phyloP scores from a whole-genome alignment of 2,329 filamentous ascomycete species.

The Metarhizium guizhouense region DNA sequence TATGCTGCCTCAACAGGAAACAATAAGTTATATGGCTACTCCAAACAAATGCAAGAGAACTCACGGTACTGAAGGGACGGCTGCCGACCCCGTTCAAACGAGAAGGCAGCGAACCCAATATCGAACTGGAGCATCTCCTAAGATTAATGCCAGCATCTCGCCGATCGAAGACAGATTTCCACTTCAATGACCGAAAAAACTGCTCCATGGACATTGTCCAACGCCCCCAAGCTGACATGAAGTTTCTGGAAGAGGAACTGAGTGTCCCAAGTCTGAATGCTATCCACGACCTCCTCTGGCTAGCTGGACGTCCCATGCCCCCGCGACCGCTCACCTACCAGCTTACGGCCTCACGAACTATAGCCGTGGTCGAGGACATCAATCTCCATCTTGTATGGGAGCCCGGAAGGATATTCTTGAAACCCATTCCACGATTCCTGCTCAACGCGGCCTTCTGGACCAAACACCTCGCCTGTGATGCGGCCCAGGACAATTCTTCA shows the following conservation, averaged over 20 bases:
- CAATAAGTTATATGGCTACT: too few species aligned
- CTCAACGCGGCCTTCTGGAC: slow-evolving; percentile 27
- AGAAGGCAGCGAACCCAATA: too few species aligned
- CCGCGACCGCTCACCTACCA: slow-evolving; percentile 30
- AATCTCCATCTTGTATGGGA: slow-evolving; percentile 32
- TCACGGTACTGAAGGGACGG: too few species aligned
- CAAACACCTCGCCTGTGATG: slow-evolving; percentile 13
- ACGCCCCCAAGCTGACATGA: not conserved
- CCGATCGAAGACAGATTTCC: too few species aligned
- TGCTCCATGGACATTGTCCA: slow-evolving; percentile 15
- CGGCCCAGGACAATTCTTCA: not conserved
- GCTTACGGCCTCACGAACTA: slow-evolving; percentile 20
- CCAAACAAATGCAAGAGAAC: too few species aligned
- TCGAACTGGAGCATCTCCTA: too few species aligned
- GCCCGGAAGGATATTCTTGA: slow-evolving; percentile 26
- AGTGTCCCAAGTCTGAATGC: slow-evolving; percentile 12
- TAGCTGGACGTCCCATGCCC: slow-evolving; percentile 22
- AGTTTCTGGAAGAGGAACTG: not conserved
- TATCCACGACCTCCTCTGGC: slow-evolving; percentile 11
- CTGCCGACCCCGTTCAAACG: too few species aligned
- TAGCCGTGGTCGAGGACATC: slow-evolving; percentile 26
- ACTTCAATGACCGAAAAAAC: too few species aligned
- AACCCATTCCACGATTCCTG: slow-evolving; percentile 31
- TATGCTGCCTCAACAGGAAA: too few species aligned
- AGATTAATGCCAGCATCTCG: too few species aligned